Conservation (phyloP, 306 rosid genomes). For the Prunus padus region DNA sequence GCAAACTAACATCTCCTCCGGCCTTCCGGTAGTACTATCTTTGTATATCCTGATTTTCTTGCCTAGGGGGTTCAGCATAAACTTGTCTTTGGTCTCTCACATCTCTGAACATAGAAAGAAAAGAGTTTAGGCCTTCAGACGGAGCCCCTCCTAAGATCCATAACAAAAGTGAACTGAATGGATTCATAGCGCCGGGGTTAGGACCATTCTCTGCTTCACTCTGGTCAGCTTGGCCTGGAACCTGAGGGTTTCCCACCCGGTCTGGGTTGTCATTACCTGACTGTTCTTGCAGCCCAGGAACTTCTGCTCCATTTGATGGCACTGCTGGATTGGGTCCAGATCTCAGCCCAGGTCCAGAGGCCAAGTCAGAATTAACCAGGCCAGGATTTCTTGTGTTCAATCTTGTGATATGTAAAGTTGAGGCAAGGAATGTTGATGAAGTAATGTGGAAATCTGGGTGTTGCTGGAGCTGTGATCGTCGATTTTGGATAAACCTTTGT, state of each 20-base stretch:
- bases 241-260: slow-evolving; percentile 45
- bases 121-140: slow-evolving; percentile 81
- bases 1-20: neutral
- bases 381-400: slow-evolving; percentile 82
- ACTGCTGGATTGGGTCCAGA: slow-evolving; percentile 47
- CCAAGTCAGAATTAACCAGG: slow-evolving; percentile 34
- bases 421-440: slow-evolving; percentile 92
- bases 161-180: slow-evolving; percentile 80
- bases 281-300: slow-evolving; percentile 39
- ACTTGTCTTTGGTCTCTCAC: slow-evolving; percentile 81
- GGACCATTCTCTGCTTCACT: slow-evolving; percentile 68
- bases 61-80: slow-evolving; percentile 49
- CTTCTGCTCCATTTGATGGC: slow-evolving; percentile 44
- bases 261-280: slow-evolving; percentile 43
- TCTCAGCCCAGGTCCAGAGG: slow-evolving; percentile 54
- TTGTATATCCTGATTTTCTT: slow-evolving; percentile 37
- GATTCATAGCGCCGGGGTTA: slow-evolving; percentile 65
- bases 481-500: slow-evolving; percentile 89
- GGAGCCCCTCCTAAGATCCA: slow-evolving; percentile 95
- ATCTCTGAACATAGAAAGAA: slow-evolving; percentile 91
- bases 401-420: slow-evolving; percentile 97
- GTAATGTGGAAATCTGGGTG: slow-evolving; percentile 97
- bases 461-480: slow-evolving; percentile 85
- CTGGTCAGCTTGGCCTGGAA: slow-evolving; percentile 49
- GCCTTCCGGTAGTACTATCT: slow-evolving; percentile 33